Evolutionary conservation across 495 filamentous ascomycete genomes (phyloP).

Genomic region (Podospora pseudocomata): DNA sequence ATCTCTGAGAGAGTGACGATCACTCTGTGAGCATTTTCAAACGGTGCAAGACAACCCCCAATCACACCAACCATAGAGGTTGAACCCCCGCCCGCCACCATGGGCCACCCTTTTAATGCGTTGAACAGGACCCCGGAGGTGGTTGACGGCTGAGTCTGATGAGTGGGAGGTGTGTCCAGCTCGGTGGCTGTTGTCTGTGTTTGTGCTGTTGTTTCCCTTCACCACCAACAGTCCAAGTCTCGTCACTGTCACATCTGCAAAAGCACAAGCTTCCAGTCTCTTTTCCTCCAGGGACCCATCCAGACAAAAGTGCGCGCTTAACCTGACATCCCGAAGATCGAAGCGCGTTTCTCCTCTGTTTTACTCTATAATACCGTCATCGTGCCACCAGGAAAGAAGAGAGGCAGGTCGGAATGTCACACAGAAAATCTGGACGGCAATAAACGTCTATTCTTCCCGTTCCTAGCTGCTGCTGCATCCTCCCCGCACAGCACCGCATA

Average conservation of each 20-base stretch:
- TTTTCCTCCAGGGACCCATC: not conserved
- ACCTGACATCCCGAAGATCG: not conserved
- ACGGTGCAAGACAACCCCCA: conserved; percentile 2
- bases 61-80: conserved; percentile 12
- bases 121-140: not conserved
- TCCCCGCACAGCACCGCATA: conserved; percentile 7
- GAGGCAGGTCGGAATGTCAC: conserved; percentile 26
- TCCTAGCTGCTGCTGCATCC: conserved; percentile 18
- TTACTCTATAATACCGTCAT: not conserved
- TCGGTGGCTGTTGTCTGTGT: not conserved
- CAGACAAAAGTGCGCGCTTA: conserved; percentile 15
- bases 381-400: not conserved
- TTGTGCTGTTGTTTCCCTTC: not conserved
- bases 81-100: conserved; percentile 1
- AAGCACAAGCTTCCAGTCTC: not conserved
- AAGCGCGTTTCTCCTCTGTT: conserved; percentile 1
- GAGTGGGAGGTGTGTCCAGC: not conserved
- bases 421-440: conserved; percentile 21
- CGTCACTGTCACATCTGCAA: conserved; percentile 17
- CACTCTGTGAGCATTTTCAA: not conserved
- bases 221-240: not conserved
- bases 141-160: not conserved
- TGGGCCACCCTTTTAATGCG: not conserved
- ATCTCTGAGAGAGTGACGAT: conserved; percentile 7
- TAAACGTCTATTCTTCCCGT: conserved; percentile 19